Conservation (phyloP, 2,329 filamentous ascomycete genomes). For the Talaromyces atroroseus region DNA sequence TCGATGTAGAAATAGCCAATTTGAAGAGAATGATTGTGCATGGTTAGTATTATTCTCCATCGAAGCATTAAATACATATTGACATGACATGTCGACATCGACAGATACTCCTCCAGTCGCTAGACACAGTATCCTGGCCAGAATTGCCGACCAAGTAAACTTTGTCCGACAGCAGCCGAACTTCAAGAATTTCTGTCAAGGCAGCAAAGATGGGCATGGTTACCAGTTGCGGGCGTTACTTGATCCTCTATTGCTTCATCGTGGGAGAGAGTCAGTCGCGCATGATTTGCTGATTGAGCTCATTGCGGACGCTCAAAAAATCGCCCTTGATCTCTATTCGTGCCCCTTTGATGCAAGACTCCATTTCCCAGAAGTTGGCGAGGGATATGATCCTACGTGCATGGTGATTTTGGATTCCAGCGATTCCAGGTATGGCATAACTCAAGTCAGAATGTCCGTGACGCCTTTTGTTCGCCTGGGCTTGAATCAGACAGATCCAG, state of each 20-base stretch:
- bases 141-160: conserved; percentile 19
- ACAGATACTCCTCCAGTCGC: conserved; percentile 18
- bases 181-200: conserved; percentile 22
- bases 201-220: conserved; percentile 17
- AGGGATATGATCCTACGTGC: conserved; percentile 20
- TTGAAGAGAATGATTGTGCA: conserved; percentile 17
- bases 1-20: conserved; percentile 20
- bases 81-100: neutral
- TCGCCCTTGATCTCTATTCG: conserved; percentile 25
- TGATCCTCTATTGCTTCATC: conserved; percentile 18
- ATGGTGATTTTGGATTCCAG: conserved; percentile 23
- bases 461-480: conserved; percentile 7
- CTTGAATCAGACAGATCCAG: neutral
- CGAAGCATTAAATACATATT: neutral
- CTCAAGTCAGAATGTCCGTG: conserved; percentile 5
- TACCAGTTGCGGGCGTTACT: conserved; percentile 20
- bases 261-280: conserved; percentile 14
- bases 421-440: neutral
- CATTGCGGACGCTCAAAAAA: conserved; percentile 23
- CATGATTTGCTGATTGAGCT: conserved; percentile 19
- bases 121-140: conserved; percentile 18
- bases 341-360: conserved; percentile 23
- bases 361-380: conserved; percentile 21
- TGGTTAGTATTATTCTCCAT: conserved; percentile 17
- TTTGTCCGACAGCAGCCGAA: conserved; percentile 17